A percentile compares a stretch with the other conserved stretches of the same genome.
Conservation (phyloP, 2,329 filamentous ascomycete genomes). For the Colletotrichum tropicale region DNA sequence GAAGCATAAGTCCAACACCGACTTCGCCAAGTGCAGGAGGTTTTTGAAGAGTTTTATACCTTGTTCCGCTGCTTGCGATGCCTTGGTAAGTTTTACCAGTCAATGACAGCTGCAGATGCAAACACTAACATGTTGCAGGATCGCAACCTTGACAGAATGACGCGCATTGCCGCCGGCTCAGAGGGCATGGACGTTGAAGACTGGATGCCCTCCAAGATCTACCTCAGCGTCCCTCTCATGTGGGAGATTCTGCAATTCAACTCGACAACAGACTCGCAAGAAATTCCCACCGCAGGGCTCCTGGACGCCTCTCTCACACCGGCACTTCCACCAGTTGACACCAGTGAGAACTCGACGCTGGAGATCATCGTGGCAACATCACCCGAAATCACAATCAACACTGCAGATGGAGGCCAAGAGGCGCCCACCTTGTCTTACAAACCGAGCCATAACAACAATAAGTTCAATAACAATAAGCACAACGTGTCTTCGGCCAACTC, state of each 20-base stretch:
- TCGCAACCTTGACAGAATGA: constrained; percentile 51
- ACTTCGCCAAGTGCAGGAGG: constrained; percentile 54
- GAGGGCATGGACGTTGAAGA: constrained; percentile 52
- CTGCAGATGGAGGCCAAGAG: constrained; percentile 54
- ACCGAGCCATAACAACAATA: background rate
- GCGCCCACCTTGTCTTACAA: constrained; percentile 46
- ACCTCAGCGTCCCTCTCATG: constrained; percentile 57
- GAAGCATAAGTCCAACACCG: constrained; percentile 55
- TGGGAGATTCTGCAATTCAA: constrained; percentile 57
- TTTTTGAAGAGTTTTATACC: constrained; percentile 54
- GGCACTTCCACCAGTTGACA: constrained; percentile 29
- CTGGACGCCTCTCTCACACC: constrained; percentile 46
- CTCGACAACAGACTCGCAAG: constrained; percentile 39
- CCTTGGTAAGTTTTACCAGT: constrained; percentile 40
- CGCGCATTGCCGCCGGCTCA: constrained; percentile 51
- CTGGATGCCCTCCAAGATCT: constrained; percentile 57
- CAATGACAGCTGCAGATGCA: background rate
- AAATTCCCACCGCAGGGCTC: constrained; percentile 40
- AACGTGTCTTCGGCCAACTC: background rate
- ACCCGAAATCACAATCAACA: constrained; percentile 55
- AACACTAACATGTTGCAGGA: constrained; percentile 36
- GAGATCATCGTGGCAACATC: constrained; percentile 57
- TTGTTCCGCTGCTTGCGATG: constrained; percentile 49
- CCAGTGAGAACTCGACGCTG: constrained; percentile 41
- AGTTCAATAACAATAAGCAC: background rate